These are phyloP conservation scores for Lagenaria siceraria DNA, from an alignment of 306 rosid genomes.

Conservation along the genomic window DNA sequence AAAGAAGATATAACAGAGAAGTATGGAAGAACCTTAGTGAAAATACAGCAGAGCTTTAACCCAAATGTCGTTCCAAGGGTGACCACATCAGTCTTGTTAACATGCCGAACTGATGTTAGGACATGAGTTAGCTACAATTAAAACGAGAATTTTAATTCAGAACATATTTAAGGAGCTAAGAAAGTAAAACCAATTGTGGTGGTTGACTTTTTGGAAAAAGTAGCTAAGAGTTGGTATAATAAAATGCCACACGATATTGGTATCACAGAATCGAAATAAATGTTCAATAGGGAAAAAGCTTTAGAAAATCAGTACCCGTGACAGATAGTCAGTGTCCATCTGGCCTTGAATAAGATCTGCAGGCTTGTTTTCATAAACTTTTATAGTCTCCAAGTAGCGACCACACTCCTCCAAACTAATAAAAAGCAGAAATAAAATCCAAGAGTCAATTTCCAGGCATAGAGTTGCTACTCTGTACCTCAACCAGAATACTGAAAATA, in stretches of 20 bases:
- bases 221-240: background rate
- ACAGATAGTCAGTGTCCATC: constrained; percentile 87
- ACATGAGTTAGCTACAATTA: constrained; percentile 55
- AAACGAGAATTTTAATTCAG: constrained; percentile 16
- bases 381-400: constrained; percentile 89
- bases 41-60: constrained; percentile 32
- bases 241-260: background rate
- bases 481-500: background rate
- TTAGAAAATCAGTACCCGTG: constrained; percentile 43
- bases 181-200: background rate
- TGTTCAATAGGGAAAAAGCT: background rate
- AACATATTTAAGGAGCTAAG: background rate
- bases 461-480: background rate
- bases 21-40: background rate
- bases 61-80: constrained; percentile 93
- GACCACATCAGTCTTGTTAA: constrained; percentile 93
- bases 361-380: constrained; percentile 90
- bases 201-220: background rate
- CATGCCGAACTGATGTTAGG: constrained; percentile 70
- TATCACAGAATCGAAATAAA: background rate
- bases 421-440: background rate
- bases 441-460: background rate
- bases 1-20: background rate
- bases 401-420: constrained; percentile 95
- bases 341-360: constrained; percentile 98